A percentile compares a stretch with the other conserved stretches of the same genome.
Evolutionary conservation across 169 alveolate genomes (phyloP).

Genomic region (Amoebophrya sp.): DNA sequence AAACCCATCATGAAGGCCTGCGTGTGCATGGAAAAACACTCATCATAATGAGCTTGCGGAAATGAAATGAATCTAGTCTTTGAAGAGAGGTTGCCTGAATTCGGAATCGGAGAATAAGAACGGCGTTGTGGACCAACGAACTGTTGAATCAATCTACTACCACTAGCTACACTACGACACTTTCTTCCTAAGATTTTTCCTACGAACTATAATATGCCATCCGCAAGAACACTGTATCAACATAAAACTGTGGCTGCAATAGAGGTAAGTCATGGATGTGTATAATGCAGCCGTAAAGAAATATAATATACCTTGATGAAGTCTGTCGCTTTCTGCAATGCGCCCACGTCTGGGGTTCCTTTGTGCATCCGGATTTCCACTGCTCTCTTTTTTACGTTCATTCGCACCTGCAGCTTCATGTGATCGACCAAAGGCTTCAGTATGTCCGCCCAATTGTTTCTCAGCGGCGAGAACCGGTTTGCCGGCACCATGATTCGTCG

Average conservation of each 20-base stretch:
- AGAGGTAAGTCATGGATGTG: not conserved
- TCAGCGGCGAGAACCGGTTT: conserved; percentile 54
- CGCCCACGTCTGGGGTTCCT: conserved; percentile 24
- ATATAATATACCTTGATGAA: conserved; percentile 21
- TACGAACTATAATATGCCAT: not conserved
- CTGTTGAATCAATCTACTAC: not conserved
- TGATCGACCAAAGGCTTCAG: conserved; percentile 83
- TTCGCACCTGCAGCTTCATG: conserved; percentile 82
- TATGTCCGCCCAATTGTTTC: conserved; percentile 75
- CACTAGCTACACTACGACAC: too few species aligned
- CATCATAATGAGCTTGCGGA: not conserved
- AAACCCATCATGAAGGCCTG: conserved; percentile 97
- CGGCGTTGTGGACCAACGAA: not conserved
- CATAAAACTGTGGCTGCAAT: not conserved
- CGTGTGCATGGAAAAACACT: conserved; percentile 40
- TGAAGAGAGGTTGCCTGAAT: not conserved
- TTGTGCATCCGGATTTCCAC: conserved; percentile 61
- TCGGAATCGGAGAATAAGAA: not conserved
- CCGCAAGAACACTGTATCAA: not conserved
- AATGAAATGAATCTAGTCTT: not conserved
- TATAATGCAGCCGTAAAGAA: not conserved
- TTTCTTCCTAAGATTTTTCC: too few species aligned
- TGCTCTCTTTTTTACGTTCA: conserved; percentile 76
- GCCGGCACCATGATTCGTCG: not conserved
- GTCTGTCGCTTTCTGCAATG: conserved; percentile 40